Base-by-base conservation (phyloP, 2,329 filamentous ascomycete genomes). In the Ceratocystis lukuohia region DNA sequence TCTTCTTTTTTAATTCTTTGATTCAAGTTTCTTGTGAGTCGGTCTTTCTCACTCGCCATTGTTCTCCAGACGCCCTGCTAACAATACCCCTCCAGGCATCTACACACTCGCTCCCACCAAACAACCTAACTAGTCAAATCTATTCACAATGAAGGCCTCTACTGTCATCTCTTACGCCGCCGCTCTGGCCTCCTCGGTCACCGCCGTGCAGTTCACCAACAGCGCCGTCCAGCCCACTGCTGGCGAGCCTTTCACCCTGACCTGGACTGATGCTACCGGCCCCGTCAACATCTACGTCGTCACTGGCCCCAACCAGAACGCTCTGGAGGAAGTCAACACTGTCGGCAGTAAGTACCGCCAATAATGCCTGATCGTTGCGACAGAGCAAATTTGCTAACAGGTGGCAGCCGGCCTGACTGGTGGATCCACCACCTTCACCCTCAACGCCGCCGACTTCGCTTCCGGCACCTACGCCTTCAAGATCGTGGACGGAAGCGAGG, bases 91-190 rank as follows among this genome's bases (percentile, higher is more conserved):
- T 37, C 41, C 20, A 65, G 62, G 56, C 48, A 41, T 45, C 33
- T 50, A 63, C 64, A 63, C 46, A 64, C 44, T 57, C 33, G 20
- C 57, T 44, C 37, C 20, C 15, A 25, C 37, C 22, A 44, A 45
- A 25, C 25, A 64, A 59, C 61, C 56, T 64, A 56, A 56, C 65
- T 37, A 61, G 25, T 8, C 20, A 57, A 65, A 59, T 61, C 45
- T 59, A 64, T 66, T 72, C 78, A 84, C 80, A 69, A 85, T 85
- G 82, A 80, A 77, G 72, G 82, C 80, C 70, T 74, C 79, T 70
- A 73, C 77, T 71, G 74, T 79, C 68, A 71, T 84, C 76, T 80
- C 81, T 20, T 53, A 53, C 72, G 76, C 81, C 69, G 78, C 77
- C 71, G 76, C 77, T 75, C 73, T 80, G 69, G 79, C 74, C 69